phyloP scores from a whole-genome alignment of 2,329 filamentous ascomycete species.

The Phialophora tarda region DNA sequence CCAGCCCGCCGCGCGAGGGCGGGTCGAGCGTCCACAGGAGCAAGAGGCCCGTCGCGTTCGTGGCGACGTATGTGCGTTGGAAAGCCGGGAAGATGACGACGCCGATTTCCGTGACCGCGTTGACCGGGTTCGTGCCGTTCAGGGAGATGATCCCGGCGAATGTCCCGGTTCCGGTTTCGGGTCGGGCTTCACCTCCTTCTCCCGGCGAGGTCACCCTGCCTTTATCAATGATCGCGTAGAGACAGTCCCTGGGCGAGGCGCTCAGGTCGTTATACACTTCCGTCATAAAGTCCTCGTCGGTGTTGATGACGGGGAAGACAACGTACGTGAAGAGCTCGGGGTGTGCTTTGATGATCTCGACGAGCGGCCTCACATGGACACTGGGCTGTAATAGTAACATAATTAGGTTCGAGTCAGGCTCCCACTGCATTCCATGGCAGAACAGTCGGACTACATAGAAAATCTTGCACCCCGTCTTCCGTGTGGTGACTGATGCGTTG shows the following conservation, averaged over 20 bases:
- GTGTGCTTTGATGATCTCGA: constrained; percentile 2
- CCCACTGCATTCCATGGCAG: too few relatives aligned
- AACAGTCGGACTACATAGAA: neutral
- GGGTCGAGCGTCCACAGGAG: constrained; percentile 13
- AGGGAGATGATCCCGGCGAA: constrained; percentile 14
- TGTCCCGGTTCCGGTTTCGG: neutral
- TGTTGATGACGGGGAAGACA: constrained; percentile 8
- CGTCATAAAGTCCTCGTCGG: constrained; percentile 11
- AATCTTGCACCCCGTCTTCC: neutral
- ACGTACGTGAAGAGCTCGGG: constrained; percentile 7
- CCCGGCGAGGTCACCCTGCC: neutral
- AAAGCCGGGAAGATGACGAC: constrained; percentile 14
- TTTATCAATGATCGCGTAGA: constrained; percentile 14
- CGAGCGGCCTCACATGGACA: constrained; percentile 2
- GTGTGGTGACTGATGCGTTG: neutral
- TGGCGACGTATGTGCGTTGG: constrained; percentile 12
- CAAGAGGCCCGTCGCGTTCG: constrained; percentile 6
- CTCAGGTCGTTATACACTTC: neutral
- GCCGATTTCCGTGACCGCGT: constrained; percentile 14
- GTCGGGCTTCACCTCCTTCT: neutral
- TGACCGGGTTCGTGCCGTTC: neutral
- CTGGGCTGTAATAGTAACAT: neutral
- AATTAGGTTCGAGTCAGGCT: neutral
- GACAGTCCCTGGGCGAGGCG: constrained; percentile 9
- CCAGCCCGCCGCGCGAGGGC: constrained; percentile 10